Percentiles rank a stretch among this genome's conserved stretches.
Evolutionary conservation across 2,329 filamentous ascomycete species (phyloP).

Genomic region (Fusarium ramigenum): DNA sequence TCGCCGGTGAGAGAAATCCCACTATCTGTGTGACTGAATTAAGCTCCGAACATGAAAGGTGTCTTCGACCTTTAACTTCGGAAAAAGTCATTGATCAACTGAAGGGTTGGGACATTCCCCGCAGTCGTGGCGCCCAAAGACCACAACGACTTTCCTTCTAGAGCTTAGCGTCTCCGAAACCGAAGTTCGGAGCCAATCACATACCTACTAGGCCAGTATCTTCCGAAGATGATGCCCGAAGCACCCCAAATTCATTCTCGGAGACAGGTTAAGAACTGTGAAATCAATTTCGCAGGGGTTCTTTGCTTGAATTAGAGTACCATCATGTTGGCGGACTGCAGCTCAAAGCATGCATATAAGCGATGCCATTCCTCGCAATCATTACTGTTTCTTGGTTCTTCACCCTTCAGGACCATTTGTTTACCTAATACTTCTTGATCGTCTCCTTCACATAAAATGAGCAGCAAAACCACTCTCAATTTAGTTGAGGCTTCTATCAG

Average conservation of each 20-base stretch:
- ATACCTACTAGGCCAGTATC: fast-evolving
- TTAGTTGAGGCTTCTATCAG: background rate
- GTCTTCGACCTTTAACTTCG: background rate
- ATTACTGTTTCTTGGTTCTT: background rate
- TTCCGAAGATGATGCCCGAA: background rate
- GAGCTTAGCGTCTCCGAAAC: background rate
- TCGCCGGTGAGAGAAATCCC: fast-evolving
- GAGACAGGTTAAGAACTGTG: background rate
- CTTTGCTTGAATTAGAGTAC: too few relatives aligned
- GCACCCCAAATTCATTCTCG: background rate
- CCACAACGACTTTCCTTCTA: background rate
- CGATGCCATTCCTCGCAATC: too few relatives aligned
- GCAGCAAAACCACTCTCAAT: fast-evolving
- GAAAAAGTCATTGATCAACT: background rate
- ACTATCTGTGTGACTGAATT: background rate
- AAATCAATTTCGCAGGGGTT: background rate
- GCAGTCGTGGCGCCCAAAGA: background rate
- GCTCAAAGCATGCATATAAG: background rate
- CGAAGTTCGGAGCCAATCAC: background rate
- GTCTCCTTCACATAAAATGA: background rate
- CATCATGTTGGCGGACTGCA: too few relatives aligned
- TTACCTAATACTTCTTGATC: fast-evolving
- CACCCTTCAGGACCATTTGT: too few relatives aligned
- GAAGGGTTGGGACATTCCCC: background rate
- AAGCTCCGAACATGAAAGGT: background rate